Evolutionary conservation across 2,329 filamentous ascomycete species (phyloP), one percentile per base, ranked within the genome.

Genomic region (Gnomoniopsis sp.): DNA sequence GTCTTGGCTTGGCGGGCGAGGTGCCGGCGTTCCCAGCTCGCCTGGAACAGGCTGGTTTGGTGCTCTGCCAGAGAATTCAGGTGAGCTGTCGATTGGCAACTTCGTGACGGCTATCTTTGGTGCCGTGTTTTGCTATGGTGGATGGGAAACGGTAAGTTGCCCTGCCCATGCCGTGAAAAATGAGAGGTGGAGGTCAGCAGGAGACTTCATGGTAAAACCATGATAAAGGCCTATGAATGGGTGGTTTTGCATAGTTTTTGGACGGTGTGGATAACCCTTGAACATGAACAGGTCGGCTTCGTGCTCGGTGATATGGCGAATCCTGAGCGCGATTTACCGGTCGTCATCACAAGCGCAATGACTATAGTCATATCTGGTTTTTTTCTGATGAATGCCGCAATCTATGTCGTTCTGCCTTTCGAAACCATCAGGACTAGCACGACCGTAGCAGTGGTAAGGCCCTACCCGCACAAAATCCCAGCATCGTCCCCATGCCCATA

Each of bases 101-200:
- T 73, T 74, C 53, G 72, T 71, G 21, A 73, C 72, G 23, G 75
- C 75, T 33, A 69, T 77, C 4, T 75, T 77, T 62, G 72, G 71
- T n/a, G 74, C 69, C 7, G 65, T 77, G 8, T 79, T 72, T 68
- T 74, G 73, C 44, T 78, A 76, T 60, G 74, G 74, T 48, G 75
- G 75, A 1, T 79, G 74, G 75, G 74, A 78, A 56, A 77, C 71
- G 57, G 74, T 77, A 58, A 70, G 74, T 67, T 17, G 65, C 67
- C 3, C n/a, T n/a, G n/a, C n/a, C 58, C 71, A 3, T 69, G 66
- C 67, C 44, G 21, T 22, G 21, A 30, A n/a, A 14, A 22, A 23
- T 33, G 19, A 19, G 4, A 34, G n/a, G 49, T 21, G 10, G 34
- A 51, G 49, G 21, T 33, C 14, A 41, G 38, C 12, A n/a, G 12